Evolutionary conservation across 2,329 filamentous ascomycete genomes (phyloP).

Genomic region (Fusarium camptoceras): DNA sequence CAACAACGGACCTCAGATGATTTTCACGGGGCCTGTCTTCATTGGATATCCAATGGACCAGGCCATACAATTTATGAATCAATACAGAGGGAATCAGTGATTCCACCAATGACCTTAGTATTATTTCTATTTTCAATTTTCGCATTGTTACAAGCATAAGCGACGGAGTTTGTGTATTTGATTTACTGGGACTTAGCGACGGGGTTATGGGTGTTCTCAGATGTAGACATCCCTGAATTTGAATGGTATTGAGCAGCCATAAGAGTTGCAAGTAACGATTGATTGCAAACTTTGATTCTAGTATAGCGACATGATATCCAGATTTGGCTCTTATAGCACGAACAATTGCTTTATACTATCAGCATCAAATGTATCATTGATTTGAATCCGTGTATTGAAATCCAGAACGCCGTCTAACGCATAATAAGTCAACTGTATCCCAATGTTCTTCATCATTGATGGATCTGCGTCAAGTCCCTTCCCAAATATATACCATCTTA

Average conservation of each 20-base stretch:
- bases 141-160: conserved; percentile 37
- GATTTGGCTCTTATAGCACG: conserved; percentile 24
- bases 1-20: conserved; percentile 70
- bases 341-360: conserved; percentile 7
- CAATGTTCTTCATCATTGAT: background rate
- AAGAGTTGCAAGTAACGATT: conserved; percentile 20
- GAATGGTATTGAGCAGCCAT: background rate
- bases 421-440: conserved; percentile 1
- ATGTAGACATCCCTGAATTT: background rate
- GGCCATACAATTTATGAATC: conserved; percentile 79
- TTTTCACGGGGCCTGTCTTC: conserved; percentile 94
- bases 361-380: conserved; percentile 9
- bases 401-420: conserved; percentile 43
- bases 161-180: conserved; percentile 48
- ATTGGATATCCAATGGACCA: conserved; percentile 90
- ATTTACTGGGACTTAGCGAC: conserved; percentile 33
- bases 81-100: conserved; percentile 56
- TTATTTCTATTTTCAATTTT: conserved; percentile 20
- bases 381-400: conserved; percentile 1
- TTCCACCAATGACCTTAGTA: conserved; percentile 14
- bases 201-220: conserved; percentile 10
- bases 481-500: background rate
- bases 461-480: conserved; percentile 9
- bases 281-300: conserved; percentile 17
- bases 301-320: conserved; percentile 41